phyloP scores from a whole-genome alignment of 2,329 filamentous ascomycete species.

The Colletotrichum higginsianum region DNA sequence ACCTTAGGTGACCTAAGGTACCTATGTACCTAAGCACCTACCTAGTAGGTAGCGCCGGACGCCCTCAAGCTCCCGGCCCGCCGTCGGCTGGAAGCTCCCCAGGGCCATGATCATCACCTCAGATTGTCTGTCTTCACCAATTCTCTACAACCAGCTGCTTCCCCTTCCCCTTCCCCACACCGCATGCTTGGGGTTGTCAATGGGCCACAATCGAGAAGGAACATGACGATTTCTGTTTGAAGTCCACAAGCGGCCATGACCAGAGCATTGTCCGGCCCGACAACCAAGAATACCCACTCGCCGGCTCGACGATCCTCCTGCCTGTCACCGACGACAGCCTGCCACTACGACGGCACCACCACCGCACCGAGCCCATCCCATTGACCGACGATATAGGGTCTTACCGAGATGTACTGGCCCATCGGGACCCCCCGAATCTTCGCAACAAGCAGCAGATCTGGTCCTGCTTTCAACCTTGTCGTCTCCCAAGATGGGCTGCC shows the following conservation, averaged over 20 bases:
- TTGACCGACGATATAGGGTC: background rate
- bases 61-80: slow-evolving; percentile 20
- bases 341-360: slow-evolving; percentile 25
- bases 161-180: background rate
- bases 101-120: slow-evolving; percentile 2
- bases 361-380: background rate
- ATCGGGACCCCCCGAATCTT: slow-evolving; percentile 88
- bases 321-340: slow-evolving; percentile 10
- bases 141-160: background rate
- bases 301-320: slow-evolving; percentile 9
- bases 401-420: slow-evolving; percentile 87
- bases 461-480: slow-evolving; percentile 64
- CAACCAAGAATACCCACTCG: slow-evolving; percentile 30
- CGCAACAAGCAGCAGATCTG: slow-evolving; percentile 79
- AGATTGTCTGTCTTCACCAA: slow-evolving; percentile 13
- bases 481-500: slow-evolving; percentile 74
- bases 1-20: too few relatives aligned
- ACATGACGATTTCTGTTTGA: slow-evolving; percentile 23
- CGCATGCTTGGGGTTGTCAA: slow-evolving; percentile 4
- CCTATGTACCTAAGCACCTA: too few relatives aligned
- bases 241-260: slow-evolving; percentile 37
- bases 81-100: slow-evolving; percentile 7
- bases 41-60: background rate
- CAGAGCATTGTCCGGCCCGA: slow-evolving; percentile 26
- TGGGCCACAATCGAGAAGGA: slow-evolving; percentile 6